Evolutionary conservation across 306 rosid genomes (phyloP), one percentile per base, ranked within the genome.

Genomic region (Astragalus membranaceus): DNA sequence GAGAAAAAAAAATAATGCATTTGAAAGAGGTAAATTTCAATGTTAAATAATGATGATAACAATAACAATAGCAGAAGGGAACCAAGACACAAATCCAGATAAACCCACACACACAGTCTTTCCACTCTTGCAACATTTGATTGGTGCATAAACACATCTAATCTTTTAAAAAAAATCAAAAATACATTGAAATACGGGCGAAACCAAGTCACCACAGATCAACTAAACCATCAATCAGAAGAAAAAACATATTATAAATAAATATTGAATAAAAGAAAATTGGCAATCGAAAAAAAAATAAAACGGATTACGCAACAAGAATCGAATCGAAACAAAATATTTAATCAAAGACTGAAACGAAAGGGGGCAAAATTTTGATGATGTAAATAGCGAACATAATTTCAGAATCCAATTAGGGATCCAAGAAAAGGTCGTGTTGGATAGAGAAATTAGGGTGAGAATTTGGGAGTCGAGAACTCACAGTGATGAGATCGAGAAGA

Each of bases 381-480:
- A 44, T 15, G 47, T 47, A 9, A 67, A 53, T 6, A 75, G 48
- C 35, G 17, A 41, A 48, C 23, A 39, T 15, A 52, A 72, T 2
- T 60, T 32, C 4, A 7, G 51, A 46, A 59, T 66, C 9, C 51
- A 72, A 85, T 85, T 88, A 75, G 90, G 94, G 96, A 93, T 93
- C 97, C 70, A 77, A 74, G 73, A 66, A 9, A 26, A 49, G 15
- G 8, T 35, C 46, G 23, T 4, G 30, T 39, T 12, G 37, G 73
- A 86, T 79, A 37, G 10, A 20, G 36, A 67, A 58, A 79, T 72
- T 81, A 76, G 82, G 89, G 79, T 64, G 66, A 68, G 48, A 64
- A 79, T 87, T 81, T 69, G 64, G 43, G 56, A 82, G 69, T 75
- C 37, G 73, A 54, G 13, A 49, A 78, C 83, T 82, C 75, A 82